phyloP scores from a whole-genome alignment of 306 rosid genomes.

The Crataegus laevigata region DNA sequence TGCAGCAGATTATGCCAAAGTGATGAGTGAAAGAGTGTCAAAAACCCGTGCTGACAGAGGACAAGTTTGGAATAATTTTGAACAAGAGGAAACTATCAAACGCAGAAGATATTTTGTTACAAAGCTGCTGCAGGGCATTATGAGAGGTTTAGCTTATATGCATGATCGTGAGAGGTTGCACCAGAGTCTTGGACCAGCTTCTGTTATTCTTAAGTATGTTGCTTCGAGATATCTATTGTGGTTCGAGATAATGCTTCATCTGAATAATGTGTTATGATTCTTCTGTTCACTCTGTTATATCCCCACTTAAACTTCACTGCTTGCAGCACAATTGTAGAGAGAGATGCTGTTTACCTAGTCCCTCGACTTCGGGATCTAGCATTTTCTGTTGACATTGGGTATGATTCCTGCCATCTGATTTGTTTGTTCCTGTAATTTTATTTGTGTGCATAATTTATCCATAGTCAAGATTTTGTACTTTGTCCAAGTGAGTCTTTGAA shows the following conservation, averaged over 20 bases:
- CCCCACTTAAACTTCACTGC: background rate
- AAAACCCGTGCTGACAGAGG: slow-evolving; percentile 29
- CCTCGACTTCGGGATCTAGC: slow-evolving; percentile 89
- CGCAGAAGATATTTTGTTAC: slow-evolving; percentile 54
- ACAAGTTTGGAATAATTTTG: slow-evolving; percentile 63
- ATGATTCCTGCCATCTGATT: background rate
- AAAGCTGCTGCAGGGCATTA: slow-evolving; percentile 65
- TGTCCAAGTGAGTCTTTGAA: background rate
- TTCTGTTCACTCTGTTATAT: background rate
- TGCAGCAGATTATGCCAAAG: slow-evolving; percentile 81
- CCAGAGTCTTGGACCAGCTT: slow-evolving; percentile 97
- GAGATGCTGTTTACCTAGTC: slow-evolving; percentile 68
- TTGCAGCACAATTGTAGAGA: slow-evolving; percentile 70
- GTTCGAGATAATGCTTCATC: slow-evolving; percentile 11
- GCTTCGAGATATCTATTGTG: slow-evolving; percentile 6
- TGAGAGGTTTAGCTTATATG: slow-evolving; percentile 78
- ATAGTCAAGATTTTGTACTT: background rate
- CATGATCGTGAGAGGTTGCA: slow-evolving; percentile 72
- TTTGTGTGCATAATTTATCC: background rate
- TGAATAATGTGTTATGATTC: background rate
- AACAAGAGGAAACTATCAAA: slow-evolving; percentile 43
- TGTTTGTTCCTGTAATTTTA: background rate
- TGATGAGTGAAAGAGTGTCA: slow-evolving; percentile 57
- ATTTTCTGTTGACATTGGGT: slow-evolving; percentile 83
- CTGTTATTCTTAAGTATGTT: slow-evolving; percentile 75